Evolutionary conservation across 352 stramenopile genomes (phyloP), one percentile per base, ranked within the genome.

Genomic region (Blastocystis sp.): DNA sequence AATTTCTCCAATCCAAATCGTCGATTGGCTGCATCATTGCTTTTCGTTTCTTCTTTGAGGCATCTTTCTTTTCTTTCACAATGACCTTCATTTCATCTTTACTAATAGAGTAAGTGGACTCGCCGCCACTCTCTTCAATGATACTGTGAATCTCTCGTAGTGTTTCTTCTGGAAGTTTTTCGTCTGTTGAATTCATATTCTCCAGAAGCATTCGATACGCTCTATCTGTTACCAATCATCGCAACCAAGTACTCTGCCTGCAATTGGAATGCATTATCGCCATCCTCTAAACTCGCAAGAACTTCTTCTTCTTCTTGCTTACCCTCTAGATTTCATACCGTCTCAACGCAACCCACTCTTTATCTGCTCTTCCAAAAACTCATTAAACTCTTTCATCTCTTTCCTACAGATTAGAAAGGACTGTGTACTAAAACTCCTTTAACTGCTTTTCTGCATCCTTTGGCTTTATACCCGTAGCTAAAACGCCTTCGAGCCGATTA

Each of bases 71-170:
- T 6, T 83, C 46, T 37, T n/a, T 65, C 46, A 66, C 14, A 24
- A 66, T 66, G 51, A 67, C 39, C 24, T 32, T 14, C 49, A 83
- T 83, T 43, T 83, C 71, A n/a, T 83, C 71, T 37, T 83, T 83
- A 37, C 71, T 83, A 21, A 83, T 21, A 29, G n/a, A 46, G n/a
- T 65, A 83, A 11, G 46, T 27, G 2, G 49, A 35, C 11, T 59
- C 46, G 1, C 71, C 71, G 1, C 71, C 71, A 32, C 46, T 46
- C 29, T 83, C 71, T 21, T 66, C 46, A 24, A 83, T 65, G 29
- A 83, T 83, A 46, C 51, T 42, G 5, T 83, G 49, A 51, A 83
- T 83, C 49, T 83, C 46, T 56, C 39, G 39, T 37, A 83, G 16
- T 37, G 51, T 52, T 9, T 63, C 54, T 14, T 83, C 71, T 12